A percentile compares a stretch with the other conserved stretches of the same genome.
These are phyloP conservation scores for Myxozyma geophila DNA, from an alignment of 805 yeast genomes.

Conservation along the genomic window DNA sequence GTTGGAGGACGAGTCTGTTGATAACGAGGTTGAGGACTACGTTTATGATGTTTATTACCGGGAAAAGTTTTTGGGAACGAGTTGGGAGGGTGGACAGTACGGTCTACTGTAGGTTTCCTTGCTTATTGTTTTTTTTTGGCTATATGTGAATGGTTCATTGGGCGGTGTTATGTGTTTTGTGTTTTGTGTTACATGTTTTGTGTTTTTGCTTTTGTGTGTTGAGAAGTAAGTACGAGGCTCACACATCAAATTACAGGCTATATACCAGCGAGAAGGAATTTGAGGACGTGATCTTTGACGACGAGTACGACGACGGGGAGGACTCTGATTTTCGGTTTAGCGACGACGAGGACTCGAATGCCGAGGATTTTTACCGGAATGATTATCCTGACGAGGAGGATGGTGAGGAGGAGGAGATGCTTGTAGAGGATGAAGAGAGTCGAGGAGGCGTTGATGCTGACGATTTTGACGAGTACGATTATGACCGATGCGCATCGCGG, in stretches of 20 bases:
- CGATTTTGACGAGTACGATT: slow-evolving; percentile 32
- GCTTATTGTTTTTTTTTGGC: not conserved
- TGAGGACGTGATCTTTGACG: slow-evolving; percentile 30
- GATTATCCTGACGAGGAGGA: slow-evolving; percentile 93
- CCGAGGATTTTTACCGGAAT: slow-evolving; percentile 88
- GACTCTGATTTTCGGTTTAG: slow-evolving; percentile 19
- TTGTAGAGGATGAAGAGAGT: slow-evolving; percentile 43
- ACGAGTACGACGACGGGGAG: slow-evolving; percentile 32
- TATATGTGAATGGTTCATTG: not conserved
- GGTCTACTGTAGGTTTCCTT: slow-evolving; percentile 36
- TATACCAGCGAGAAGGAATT: slow-evolving; percentile 18
- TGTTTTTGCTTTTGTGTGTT: not conserved
- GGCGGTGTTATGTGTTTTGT: not conserved
- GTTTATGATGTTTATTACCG: slow-evolving; percentile 89
- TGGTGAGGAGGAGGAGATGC: slow-evolving; percentile 47
- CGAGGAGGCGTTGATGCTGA: slow-evolving; percentile 42
- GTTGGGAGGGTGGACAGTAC: slow-evolving; percentile 36
- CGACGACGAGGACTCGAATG: slow-evolving; percentile 54
- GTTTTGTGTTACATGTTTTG: not conserved
- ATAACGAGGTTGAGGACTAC: slow-evolving; percentile 60
- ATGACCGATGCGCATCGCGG: slow-evolving; percentile 22
- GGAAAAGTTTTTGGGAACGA: slow-evolving; percentile 50
- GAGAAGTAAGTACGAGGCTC: not conserved
- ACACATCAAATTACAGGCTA: slow-evolving; percentile 17
- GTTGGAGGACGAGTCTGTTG: slow-evolving; percentile 22